phyloP scores from a whole-genome alignment of 495 filamentous ascomycete species.

The Parathielavia hyrcaniae region DNA sequence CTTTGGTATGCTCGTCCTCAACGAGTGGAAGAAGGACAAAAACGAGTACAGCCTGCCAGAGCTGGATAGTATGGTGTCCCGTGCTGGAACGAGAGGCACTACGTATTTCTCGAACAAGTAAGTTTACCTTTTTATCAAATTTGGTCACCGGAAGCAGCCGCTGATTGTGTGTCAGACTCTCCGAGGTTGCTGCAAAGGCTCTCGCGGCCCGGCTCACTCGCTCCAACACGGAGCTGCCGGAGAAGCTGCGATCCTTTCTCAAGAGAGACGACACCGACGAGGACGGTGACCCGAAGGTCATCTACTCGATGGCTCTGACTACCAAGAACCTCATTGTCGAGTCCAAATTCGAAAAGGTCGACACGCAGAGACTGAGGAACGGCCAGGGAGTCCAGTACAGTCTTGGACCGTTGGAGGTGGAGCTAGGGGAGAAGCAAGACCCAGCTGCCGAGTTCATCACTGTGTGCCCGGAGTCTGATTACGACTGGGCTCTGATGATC shows the following conservation, averaged over 20 bases:
- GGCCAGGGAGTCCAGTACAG: background rate
- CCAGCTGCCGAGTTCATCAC: constrained; percentile 29
- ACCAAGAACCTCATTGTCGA: constrained; percentile 13
- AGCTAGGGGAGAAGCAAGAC: constrained; percentile 14
- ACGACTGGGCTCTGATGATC: constrained; percentile 27
- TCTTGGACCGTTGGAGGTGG: constrained; percentile 13
- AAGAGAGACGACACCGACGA: background rate
- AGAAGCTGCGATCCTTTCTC: background rate
- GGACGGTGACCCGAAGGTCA: background rate
- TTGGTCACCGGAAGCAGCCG: background rate
- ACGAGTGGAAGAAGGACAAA: constrained; percentile 38
- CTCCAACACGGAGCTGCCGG: background rate
- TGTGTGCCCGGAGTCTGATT: constrained; percentile 34
- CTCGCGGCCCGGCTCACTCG: background rate
- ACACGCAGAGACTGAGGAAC: background rate
- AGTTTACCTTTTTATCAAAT: constrained; percentile 13
- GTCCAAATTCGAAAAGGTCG: constrained; percentile 1
- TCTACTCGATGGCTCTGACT: background rate
- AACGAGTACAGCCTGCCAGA: constrained; percentile 41
- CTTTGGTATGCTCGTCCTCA: constrained; percentile 51
- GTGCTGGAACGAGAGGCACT: constrained; percentile 28
- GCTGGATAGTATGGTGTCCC: constrained; percentile 44
- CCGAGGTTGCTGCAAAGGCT: background rate
- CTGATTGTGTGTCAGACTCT: constrained; percentile 4
- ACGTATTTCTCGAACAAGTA: constrained; percentile 34